These are phyloP conservation scores for Kwoniella mangroviensis DNA, from an alignment of 768 basidiomycete species.

Conservation along the genomic window DNA sequence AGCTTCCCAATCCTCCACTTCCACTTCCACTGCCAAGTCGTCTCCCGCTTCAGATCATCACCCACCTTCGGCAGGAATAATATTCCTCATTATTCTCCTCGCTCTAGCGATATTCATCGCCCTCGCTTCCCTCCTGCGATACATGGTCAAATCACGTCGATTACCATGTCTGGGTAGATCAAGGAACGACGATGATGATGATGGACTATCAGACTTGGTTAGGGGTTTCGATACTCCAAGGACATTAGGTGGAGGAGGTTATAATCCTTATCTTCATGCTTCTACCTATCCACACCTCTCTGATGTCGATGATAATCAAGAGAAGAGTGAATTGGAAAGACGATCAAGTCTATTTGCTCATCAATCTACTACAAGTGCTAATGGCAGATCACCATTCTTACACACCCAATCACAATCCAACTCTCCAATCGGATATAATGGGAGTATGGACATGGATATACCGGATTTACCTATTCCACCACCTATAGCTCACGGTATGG, in stretches of 20 bases:
- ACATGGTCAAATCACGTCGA: constrained; percentile 7
- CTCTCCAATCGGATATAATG: background rate
- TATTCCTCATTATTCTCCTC: constrained; percentile 22
- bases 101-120: constrained; percentile 16
- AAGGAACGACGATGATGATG: constrained; percentile 18
- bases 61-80: constrained; percentile 21
- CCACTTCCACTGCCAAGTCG: background rate
- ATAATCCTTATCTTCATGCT: constrained; percentile 12
- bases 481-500: background rate
- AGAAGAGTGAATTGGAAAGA: constrained; percentile 10
- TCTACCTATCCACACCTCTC: background rate
- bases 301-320: background rate
- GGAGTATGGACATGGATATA: background rate
- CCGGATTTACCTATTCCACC: background rate
- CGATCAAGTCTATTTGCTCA: constrained; percentile 12
- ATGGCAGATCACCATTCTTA: constrained; percentile 17
- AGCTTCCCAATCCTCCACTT: background rate
- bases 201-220: constrained; percentile 25
- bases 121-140: constrained; percentile 1
- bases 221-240: constrained; percentile 11
- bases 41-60: constrained; percentile 1
- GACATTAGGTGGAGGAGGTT: constrained; percentile 13
- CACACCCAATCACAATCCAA: constrained; percentile 8
- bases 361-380: background rate
- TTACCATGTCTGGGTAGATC: background rate